These are phyloP conservation scores for Coemansia sp. DNA, from an alignment of 192 early-diverging fungal genomes.

Conservation along the genomic window DNA sequence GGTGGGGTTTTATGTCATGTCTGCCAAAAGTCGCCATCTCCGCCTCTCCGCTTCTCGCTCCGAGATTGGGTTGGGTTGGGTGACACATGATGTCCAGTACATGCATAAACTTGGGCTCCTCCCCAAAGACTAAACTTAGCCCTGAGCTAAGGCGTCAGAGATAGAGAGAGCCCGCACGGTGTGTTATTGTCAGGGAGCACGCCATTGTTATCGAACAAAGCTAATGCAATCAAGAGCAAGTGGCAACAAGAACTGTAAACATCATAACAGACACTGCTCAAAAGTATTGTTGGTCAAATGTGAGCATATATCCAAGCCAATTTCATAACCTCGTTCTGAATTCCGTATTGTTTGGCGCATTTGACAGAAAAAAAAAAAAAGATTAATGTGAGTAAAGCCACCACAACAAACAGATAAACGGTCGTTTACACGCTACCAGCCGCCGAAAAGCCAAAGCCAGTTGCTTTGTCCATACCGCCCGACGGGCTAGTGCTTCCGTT, in stretches of 20 bases:
- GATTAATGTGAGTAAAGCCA: not conserved
- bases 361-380: not conserved
- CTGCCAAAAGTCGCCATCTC: not conserved
- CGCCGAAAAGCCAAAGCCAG: conserved; percentile 12
- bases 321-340: not conserved
- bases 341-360: too few species aligned
- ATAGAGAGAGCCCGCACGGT: not conserved
- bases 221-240: not conserved
- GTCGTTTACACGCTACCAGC: conserved; percentile 7
- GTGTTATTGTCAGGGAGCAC: not conserved
- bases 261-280: not conserved
- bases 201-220: not conserved
- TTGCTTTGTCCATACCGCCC: conserved; percentile 8
- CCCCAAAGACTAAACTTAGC: too few species aligned
- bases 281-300: not conserved
- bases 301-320: not conserved
- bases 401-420: not conserved
- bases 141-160: not conserved
- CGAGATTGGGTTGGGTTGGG: too few species aligned
- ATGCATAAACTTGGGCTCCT: too few species aligned
- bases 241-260: not conserved
- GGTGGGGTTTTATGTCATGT: too few species aligned
- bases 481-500: conserved; percentile 18
- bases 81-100: too few species aligned
- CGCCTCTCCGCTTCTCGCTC: not conserved